Conservation (phyloP, 1,139 yeast species). For the Meyerozyma carpophila region DNA sequence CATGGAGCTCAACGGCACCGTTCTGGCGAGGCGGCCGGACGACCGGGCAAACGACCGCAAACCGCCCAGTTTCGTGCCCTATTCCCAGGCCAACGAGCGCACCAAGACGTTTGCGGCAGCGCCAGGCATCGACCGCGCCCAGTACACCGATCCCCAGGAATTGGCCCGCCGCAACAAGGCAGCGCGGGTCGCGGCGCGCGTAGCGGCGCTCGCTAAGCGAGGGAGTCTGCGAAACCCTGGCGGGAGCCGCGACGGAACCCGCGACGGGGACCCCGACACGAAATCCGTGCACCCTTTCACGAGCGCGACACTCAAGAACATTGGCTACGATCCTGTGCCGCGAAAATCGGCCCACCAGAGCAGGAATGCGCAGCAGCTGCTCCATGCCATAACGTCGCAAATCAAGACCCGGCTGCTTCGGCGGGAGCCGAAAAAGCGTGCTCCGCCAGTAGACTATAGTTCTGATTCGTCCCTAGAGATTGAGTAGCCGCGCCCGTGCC, state of each 20-base stretch:
- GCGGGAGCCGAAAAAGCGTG: background rate
- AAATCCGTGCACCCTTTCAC: constrained; percentile 1
- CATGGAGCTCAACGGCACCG: constrained; percentile 68
- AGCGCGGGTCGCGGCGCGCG: background rate
- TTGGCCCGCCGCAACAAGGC: background rate
- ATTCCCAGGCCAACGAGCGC: background rate
- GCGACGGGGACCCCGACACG: too few species aligned
- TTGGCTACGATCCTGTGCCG: background rate
- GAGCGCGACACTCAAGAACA: background rate
- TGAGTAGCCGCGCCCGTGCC: too few species aligned
- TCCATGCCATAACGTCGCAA: background rate
- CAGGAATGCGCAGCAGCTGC: background rate
- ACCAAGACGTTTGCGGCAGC: background rate
- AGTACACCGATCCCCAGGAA: background rate
- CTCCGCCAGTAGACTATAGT: background rate
- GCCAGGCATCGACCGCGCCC: background rate
- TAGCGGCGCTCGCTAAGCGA: background rate
- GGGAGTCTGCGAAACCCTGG: background rate
- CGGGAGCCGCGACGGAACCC: too few species aligned
- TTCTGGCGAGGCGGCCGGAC: constrained; percentile 8
- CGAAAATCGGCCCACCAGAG: background rate
- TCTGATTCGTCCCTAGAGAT: background rate
- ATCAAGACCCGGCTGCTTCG: background rate
- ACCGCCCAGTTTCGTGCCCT: background rate
- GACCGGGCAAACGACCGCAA: background rate